Conservation (phyloP, 768 basidiomycete genomes). For the Agrocybe chaxingu region DNA sequence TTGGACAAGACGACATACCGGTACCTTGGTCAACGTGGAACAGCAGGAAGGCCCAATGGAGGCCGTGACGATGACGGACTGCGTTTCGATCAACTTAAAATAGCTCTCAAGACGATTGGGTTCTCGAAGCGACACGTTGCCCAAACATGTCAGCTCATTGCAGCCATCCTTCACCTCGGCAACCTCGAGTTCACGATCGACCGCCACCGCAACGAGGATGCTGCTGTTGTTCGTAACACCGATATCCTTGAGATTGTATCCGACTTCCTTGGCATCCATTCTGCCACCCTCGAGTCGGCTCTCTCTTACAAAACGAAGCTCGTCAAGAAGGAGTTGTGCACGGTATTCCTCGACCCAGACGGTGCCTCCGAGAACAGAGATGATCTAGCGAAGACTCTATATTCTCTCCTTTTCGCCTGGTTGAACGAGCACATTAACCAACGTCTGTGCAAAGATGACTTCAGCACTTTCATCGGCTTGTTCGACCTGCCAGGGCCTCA, state of each 20-base stretch:
- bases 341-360: slow-evolving; percentile 92
- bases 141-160: slow-evolving; percentile 91
- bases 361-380: slow-evolving; percentile 92
- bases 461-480: slow-evolving; percentile 85
- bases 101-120: slow-evolving; percentile 90
- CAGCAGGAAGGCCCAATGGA: slow-evolving; percentile 36
- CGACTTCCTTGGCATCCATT: slow-evolving; percentile 85
- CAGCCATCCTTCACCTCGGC: slow-evolving; percentile 94
- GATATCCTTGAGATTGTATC: slow-evolving; percentile 82
- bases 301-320: slow-evolving; percentile 91
- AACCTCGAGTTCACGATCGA: slow-evolving; percentile 92
- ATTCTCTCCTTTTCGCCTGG: slow-evolving; percentile 94
- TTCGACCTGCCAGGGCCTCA: slow-evolving; percentile 94
- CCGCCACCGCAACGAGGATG: slow-evolving; percentile 81
- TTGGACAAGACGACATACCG: slow-evolving; percentile 79
- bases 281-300: slow-evolving; percentile 69
- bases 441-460: slow-evolving; percentile 91
- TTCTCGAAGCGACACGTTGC: slow-evolving; percentile 94
- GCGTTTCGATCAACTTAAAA: slow-evolving; percentile 91
- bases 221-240: slow-evolving; percentile 85
- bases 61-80: slow-evolving; percentile 77
- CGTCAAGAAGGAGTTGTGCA: slow-evolving; percentile 95
- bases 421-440: slow-evolving; percentile 96
- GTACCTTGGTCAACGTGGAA: slow-evolving; percentile 75
- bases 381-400: slow-evolving; percentile 89